These are phyloP conservation scores for Colletotrichum truncatum DNA, from an alignment of 2,329 filamentous ascomycete genomes.

Conservation along the genomic window DNA sequence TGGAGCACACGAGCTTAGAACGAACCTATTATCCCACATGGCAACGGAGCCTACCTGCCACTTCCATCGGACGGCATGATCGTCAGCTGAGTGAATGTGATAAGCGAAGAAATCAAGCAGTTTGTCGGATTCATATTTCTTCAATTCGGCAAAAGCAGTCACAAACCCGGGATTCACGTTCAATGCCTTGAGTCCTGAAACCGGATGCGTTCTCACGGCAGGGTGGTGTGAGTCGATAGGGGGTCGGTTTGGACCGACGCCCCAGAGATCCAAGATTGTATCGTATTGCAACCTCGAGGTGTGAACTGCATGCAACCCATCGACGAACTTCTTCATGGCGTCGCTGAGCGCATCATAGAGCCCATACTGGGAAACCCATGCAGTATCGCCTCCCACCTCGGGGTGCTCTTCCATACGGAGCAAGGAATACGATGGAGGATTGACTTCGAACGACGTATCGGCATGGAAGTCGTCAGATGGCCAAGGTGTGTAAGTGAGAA, in stretches of 20 bases:
- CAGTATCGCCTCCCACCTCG: slow-evolving; percentile 55
- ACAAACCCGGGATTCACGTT: slow-evolving; percentile 58
- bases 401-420: slow-evolving; percentile 61
- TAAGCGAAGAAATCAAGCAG: slow-evolving; percentile 54
- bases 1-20: neutral
- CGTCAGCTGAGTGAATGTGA: slow-evolving; percentile 59
- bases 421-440: slow-evolving; percentile 60
- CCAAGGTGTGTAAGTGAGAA: slow-evolving; percentile 57
- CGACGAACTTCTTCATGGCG: slow-evolving; percentile 50
- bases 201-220: slow-evolving; percentile 57
- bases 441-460: slow-evolving; percentile 60
- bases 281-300: slow-evolving; percentile 57
- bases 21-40: slow-evolving; percentile 58
- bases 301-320: slow-evolving; percentile 54
- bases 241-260: slow-evolving; percentile 48
- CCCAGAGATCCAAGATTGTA: slow-evolving; percentile 55
- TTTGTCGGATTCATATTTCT: slow-evolving; percentile 56
- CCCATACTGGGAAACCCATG: slow-evolving; percentile 56
- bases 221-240: slow-evolving; percentile 59
- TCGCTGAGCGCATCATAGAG: slow-evolving; percentile 55
- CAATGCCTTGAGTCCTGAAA: slow-evolving; percentile 55
- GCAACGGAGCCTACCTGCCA: slow-evolving; percentile 59
- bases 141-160: slow-evolving; percentile 57
- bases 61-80: slow-evolving; percentile 59
- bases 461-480: slow-evolving; percentile 56